A percentile compares a stretch with the other conserved stretches of the same genome.
phyloP scores from a whole-genome alignment of 179 eudicot species.

The Beta lomatogona region DNA sequence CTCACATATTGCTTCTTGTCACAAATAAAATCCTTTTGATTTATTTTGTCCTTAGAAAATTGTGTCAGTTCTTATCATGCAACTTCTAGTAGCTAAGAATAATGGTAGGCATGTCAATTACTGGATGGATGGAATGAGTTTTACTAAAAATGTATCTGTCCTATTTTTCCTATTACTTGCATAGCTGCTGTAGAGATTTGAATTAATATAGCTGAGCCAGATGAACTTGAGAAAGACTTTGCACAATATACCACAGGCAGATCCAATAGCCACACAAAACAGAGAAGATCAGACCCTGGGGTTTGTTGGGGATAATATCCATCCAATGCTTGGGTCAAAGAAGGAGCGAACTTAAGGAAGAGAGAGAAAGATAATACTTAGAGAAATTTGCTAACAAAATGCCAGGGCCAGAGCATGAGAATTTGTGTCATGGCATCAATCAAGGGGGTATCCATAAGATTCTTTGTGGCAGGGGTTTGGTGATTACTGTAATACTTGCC shows the following conservation, averaged over 20 bases:
- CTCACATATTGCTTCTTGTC: not conserved
- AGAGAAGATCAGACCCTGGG: not conserved
- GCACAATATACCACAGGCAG: not conserved
- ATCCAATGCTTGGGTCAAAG: not conserved
- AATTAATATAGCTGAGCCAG: not conserved
- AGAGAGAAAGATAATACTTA: not conserved
- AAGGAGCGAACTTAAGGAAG: not conserved
- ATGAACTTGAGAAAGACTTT: not conserved
- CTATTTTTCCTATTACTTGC: not conserved
- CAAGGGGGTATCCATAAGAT: not conserved
- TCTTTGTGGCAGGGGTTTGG: not conserved
- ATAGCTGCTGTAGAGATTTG: not conserved
- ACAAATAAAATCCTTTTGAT: not conserved
- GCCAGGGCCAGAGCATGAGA: not conserved
- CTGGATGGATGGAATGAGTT: not conserved
- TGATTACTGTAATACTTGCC: not conserved
- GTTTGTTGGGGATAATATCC: not conserved
- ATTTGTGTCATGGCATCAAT: no score
- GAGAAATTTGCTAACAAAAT: not conserved
- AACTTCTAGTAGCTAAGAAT: not conserved
- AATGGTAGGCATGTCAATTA: not conserved
- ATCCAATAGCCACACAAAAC: not conserved
- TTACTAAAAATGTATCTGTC: no score
- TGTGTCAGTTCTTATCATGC: not conserved
- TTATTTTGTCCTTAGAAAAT: not conserved